Base-by-base conservation (phyloP, 805 yeast species). In the Lachancea kluyveri region DNA sequence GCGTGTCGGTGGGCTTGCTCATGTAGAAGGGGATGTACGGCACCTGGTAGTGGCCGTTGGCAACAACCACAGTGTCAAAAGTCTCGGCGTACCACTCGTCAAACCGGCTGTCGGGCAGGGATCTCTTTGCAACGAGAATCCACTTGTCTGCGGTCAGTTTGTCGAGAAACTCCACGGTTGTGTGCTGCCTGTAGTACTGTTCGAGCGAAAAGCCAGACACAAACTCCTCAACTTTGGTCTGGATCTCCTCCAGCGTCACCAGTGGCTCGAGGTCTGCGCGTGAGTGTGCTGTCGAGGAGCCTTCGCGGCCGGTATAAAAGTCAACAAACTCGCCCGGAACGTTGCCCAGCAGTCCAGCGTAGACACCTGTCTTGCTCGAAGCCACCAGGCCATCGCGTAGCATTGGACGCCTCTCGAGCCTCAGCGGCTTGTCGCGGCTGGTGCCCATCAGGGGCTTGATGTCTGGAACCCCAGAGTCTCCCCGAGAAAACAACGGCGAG, bases 21-120 rank as follows among this genome's bases (percentile, higher is more conserved):
- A 44, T 44, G 30, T 44, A 44, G 24, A 28, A 44, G 1, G 69
- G 69, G 19, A 64, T 56, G 33, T 40, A 59, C 6, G 70, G 70
- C 12, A 63, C 50, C 33, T 57, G 57, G 40, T 60, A 65, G 35
- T 64, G 67, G 17, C 70, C 70, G 11, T 57, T 54, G n/a, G 67
- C 61, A 10, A 63, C 55, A 4, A 65, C 54, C 12, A 65, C 52
- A 8, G 63, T 50, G 43, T 65, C 70, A 35, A 55, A 64, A 2
- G 36, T 46, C 23, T 63, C 60, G 34, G 57, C 57, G 41, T 52
- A 60, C 70, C 70, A 65, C 9, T 48, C 33, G 27, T 64, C 69
- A 5, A 45, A 16, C 4, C 45, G 50, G 16, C 30, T 18, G 23
- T 22, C 35, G 32, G 39, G 32, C n/a, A 39, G 51, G 19, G 41